A percentile compares a stretch with the other conserved stretches of the same genome.
Conservation (phyloP, 2,329 filamentous ascomycete genomes). For the Aspergillus sp. region DNA sequence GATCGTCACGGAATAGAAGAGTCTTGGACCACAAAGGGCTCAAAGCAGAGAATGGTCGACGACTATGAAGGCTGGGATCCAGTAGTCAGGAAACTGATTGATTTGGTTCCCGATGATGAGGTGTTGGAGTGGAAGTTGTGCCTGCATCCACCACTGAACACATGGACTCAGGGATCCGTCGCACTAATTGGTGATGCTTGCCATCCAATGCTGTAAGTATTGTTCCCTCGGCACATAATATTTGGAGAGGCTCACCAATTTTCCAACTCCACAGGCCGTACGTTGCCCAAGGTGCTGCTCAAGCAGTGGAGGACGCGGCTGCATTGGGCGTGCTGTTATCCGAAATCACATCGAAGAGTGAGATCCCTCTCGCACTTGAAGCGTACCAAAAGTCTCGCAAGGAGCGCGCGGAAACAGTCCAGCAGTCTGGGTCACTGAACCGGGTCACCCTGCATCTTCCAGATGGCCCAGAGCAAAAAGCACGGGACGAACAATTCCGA, state of each 20-base stretch:
- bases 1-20: conserved; percentile 61
- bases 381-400: conserved; percentile 41
- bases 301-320: conserved; percentile 46
- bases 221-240: no score
- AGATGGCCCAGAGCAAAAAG: conserved; percentile 41
- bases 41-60: conserved; percentile 61
- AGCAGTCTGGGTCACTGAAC: conserved; percentile 38
- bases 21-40: conserved; percentile 64
- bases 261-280: conserved; percentile 25
- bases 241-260: neutral
- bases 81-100: conserved; percentile 58
- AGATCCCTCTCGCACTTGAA: conserved; percentile 36
- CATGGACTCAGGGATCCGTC: conserved; percentile 36
- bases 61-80: conserved; percentile 63
- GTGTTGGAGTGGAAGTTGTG: conserved; percentile 42
- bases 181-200: conserved; percentile 45
- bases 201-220: conserved; percentile 46
- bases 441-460: conserved; percentile 38
- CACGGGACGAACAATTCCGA: conserved; percentile 42
- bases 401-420: conserved; percentile 39
- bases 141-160: conserved; percentile 32
- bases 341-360: conserved; percentile 28
- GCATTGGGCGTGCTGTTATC: conserved; percentile 37
- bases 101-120: conserved; percentile 58
- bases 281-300: conserved; percentile 48